Percentiles rank a stretch among this genome's conserved stretches.
Conservation (phyloP, 306 rosid species). For the Casuarina cunninghamiana region DNA sequence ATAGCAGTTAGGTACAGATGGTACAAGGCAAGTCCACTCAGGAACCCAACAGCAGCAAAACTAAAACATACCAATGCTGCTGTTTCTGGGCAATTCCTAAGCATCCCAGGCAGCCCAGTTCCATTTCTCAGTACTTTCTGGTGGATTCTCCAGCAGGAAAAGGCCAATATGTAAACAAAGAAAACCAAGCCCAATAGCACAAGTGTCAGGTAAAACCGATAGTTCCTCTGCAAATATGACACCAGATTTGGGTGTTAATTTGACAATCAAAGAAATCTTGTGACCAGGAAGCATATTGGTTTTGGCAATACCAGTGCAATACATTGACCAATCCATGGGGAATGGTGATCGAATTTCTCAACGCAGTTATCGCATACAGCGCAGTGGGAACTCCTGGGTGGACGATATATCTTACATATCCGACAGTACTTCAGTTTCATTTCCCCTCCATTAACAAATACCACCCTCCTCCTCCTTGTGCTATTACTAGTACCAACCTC, state of each 20-base stretch:
- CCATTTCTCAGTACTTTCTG: constrained; percentile 21
- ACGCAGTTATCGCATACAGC: constrained; percentile 42
- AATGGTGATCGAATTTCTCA: constrained; percentile 43
- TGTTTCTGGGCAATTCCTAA: constrained; percentile 39
- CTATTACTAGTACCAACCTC: constrained; percentile 3
- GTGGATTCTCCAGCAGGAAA: constrained; percentile 34
- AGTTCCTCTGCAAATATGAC: constrained; percentile 37
- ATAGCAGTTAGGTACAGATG: constrained; percentile 31
- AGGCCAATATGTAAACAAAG: constrained; percentile 27
- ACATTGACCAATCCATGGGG: constrained; percentile 49
- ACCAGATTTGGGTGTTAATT: background rate
- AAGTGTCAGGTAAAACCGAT: constrained; percentile 26
- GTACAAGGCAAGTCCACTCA: constrained; percentile 22
- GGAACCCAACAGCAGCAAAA: constrained; percentile 26
- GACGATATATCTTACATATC: constrained; percentile 35
- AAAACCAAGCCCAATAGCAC: constrained; percentile 28
- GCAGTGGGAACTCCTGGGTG: constrained; percentile 43
- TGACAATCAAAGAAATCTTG: background rate
- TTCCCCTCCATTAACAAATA: constrained; percentile 29
- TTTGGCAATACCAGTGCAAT: constrained; percentile 30
- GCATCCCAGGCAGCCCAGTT: constrained; percentile 8
- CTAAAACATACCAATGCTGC: constrained; percentile 33
- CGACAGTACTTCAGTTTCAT: constrained; percentile 36
- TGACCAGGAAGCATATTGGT: background rate
- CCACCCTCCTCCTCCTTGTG: constrained; percentile 22